Evolutionary conservation across 1,284 basidiomycete genomes (phyloP).

Genomic region (Pyrrhoderma noxium): DNA sequence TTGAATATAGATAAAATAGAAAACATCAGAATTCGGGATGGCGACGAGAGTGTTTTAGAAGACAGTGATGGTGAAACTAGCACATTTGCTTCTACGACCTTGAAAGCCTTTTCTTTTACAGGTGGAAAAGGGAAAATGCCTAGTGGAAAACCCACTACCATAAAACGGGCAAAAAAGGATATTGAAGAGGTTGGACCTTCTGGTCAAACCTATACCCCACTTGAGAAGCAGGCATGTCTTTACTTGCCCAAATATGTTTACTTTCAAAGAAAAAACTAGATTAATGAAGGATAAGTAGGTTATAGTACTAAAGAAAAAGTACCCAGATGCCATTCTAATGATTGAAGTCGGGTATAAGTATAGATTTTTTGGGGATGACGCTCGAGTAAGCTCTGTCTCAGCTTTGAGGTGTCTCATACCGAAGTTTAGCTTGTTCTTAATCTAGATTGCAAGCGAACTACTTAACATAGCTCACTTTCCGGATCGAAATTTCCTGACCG

Average conservation of each 20-base stretch:
- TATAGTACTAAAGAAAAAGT: slow-evolving; percentile 60
- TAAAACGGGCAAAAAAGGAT: slow-evolving; percentile 31
- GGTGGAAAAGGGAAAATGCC: slow-evolving; percentile 26
- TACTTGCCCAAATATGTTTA: not conserved
- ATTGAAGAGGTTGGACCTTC: slow-evolving; percentile 61
- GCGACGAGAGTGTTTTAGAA: slow-evolving; percentile 16
- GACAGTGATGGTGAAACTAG: slow-evolving; percentile 5
- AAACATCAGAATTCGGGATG: slow-evolving; percentile 1
- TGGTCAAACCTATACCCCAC: slow-evolving; percentile 72
- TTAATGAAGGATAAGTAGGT: slow-evolving; percentile 15
- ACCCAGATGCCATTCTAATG: slow-evolving; percentile 75
- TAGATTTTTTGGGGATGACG: slow-evolving; percentile 86
- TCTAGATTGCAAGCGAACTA: slow-evolving; percentile 68
- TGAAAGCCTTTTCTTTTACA: slow-evolving; percentile 33
- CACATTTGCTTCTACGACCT: slow-evolving; percentile 3
- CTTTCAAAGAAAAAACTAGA: not conserved
- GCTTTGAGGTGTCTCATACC: not conserved
- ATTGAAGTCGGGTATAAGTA: slow-evolving; percentile 89
- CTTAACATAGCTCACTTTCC: slow-evolving; percentile 77
- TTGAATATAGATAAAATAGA: slow-evolving; percentile 11
- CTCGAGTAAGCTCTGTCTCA: slow-evolving; percentile 47
- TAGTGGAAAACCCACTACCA: slow-evolving; percentile 3
- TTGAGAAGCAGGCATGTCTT: slow-evolving; percentile 69
- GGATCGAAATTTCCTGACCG: slow-evolving; percentile 75
- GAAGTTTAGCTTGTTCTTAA: not conserved